These are phyloP conservation scores for Ophiorrhiza pumila DNA, from an alignment of 257 asterid genomes.

Conservation along the genomic window DNA sequence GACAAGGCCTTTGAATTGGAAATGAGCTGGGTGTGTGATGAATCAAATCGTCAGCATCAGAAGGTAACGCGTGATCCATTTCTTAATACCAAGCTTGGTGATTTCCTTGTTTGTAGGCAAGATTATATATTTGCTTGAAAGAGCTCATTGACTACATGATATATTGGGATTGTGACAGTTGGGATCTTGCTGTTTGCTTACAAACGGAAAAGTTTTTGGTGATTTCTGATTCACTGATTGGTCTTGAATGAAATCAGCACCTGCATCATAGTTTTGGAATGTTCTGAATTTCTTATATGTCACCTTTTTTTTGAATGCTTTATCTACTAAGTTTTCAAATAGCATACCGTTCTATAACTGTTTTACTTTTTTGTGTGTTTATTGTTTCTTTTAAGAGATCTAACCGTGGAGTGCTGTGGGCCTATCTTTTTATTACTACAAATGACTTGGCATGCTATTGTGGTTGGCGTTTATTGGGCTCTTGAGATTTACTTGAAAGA, in stretches of 20 bases:
- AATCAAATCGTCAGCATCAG: slow-evolving; percentile 87
- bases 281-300: background rate
- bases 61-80: slow-evolving; percentile 45
- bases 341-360: background rate
- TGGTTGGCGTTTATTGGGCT: background rate
- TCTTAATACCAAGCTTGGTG: background rate
- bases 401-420: background rate
- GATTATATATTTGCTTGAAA: background rate
- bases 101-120: background rate
- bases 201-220: background rate
- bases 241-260: background rate
- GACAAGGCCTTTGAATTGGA: slow-evolving; percentile 98
- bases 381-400: background rate
- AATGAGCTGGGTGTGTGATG: slow-evolving; percentile 99
- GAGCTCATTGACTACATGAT: background rate
- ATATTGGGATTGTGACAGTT: background rate
- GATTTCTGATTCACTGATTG: background rate
- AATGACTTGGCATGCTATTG: background rate
- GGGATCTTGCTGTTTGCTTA: background rate
- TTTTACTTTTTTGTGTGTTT: background rate
- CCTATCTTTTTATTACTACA: background rate
- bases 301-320: background rate
- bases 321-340: background rate
- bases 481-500: background rate
- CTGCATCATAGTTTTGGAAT: background rate